These are phyloP conservation scores for Sphenostylis stenocarpa DNA, from an alignment of 306 rosid genomes.

Conservation along the genomic window DNA sequence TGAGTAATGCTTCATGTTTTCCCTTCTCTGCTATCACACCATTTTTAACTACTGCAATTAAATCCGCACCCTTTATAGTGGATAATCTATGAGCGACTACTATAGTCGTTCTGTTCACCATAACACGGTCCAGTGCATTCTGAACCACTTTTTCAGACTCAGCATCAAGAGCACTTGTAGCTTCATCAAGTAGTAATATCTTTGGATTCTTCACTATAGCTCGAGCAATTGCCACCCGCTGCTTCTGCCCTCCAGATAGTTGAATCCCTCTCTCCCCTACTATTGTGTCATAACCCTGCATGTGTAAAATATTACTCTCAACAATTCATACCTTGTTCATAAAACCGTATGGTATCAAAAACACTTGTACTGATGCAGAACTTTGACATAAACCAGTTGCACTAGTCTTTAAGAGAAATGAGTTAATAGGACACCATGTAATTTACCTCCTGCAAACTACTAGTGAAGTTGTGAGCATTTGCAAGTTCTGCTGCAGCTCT, in stretches of 20 bases:
- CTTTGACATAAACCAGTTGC: not conserved
- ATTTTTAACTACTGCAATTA: not conserved
- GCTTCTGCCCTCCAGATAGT: not conserved
- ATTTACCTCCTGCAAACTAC: constrained; percentile 63
- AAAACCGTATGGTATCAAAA: not conserved
- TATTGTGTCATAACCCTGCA: not conserved
- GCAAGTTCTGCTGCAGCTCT: constrained; percentile 60
- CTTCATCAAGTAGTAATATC: not conserved
- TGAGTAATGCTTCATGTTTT: not conserved
- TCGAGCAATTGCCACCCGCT: not conserved
- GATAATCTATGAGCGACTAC: not conserved
- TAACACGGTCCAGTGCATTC: not conserved
- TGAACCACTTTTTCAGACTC: not conserved
- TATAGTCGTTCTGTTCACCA: not conserved
- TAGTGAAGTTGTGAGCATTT: constrained; percentile 68
- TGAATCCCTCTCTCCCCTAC: not conserved
- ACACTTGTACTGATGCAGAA: constrained; percentile 1
- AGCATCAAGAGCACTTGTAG: not conserved
- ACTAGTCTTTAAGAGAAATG: not conserved
- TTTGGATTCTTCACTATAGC: not conserved
- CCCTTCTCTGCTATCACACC: not conserved
- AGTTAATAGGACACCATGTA: not conserved
- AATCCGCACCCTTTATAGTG: not conserved
- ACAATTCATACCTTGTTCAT: not conserved
- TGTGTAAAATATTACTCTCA: not conserved